These are phyloP conservation scores for Adiantum capillusveneris DNA, from an alignment of 75 land plant genomes.

Conservation along the genomic window DNA sequence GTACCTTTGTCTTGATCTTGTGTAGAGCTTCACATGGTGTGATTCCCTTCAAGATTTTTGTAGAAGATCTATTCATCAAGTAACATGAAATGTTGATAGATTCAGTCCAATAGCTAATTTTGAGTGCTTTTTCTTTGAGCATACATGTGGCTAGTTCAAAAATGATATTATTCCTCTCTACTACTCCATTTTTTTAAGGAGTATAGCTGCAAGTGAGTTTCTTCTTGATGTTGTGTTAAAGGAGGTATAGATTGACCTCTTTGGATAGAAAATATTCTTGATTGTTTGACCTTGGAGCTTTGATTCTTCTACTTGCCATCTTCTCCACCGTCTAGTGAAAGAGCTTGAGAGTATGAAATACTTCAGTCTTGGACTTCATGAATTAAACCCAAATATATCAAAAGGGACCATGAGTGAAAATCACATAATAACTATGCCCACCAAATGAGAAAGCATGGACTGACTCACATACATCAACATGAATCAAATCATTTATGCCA, in stretches of 20 bases:
- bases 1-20: not conserved
- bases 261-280: too few species aligned
- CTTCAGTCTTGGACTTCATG: not conserved
- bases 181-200: not conserved
- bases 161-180: not conserved
- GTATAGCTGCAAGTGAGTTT: not conserved
- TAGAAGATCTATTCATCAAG: not conserved
- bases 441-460: not conserved
- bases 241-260: too few species aligned
- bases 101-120: not conserved
- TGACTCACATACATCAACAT: too few species aligned
- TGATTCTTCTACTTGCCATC: not conserved
- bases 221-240: too few species aligned
- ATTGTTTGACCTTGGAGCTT: too few species aligned
- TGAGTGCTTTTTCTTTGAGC: not conserved
- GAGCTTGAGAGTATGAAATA: not conserved
- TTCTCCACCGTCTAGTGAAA: not conserved
- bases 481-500: too few species aligned
- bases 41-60: not conserved
- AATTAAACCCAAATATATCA: constrained; percentile 4
- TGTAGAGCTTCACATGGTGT: not conserved
- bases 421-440: not conserved
- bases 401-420: not conserved
- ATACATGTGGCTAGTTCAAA: not conserved
- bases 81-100: not conserved